Percentiles rank a stretch among this genome's conserved stretches.
These are phyloP conservation scores for Euphorbia tirucalli DNA, from an alignment of 345 rosid species.

Conservation along the genomic window DNA sequence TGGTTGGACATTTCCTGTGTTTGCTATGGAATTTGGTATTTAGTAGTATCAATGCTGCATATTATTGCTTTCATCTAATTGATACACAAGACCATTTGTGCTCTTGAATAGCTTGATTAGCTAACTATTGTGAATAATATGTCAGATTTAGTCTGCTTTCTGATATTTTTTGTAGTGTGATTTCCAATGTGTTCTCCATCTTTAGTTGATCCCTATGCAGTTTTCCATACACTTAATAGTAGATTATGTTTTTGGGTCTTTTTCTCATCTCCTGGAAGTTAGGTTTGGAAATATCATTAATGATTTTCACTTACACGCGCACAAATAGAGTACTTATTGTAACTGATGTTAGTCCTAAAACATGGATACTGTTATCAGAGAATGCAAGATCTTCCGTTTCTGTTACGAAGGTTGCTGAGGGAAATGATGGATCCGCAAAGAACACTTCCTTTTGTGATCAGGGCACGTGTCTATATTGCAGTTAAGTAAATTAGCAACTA, in stretches of 20 bases:
- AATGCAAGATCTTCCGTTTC: slow-evolving; percentile 91
- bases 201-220: background rate
- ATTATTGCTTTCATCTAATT: background rate
- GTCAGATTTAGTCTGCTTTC: background rate
- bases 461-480: slow-evolving; percentile 74
- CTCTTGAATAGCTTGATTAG: background rate
- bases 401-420: slow-evolving; percentile 64
- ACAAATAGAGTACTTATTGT: background rate
- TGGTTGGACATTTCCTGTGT: background rate
- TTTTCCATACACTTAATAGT: background rate
- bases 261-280: background rate
- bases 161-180: background rate
- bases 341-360: background rate
- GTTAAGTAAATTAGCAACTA: slow-evolving; percentile 47
- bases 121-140: background rate
- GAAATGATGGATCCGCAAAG: slow-evolving; percentile 82
- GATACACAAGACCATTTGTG: background rate
- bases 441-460: slow-evolving; percentile 81
- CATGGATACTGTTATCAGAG: slow-evolving; percentile 38
- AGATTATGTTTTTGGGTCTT: background rate
- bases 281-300: background rate
- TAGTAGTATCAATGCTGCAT: background rate
- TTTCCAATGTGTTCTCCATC: background rate
- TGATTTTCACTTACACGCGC: background rate
- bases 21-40: background rate